Evolutionary conservation across 129 eudicot genomes (phyloP).

Genomic region (Chrysanthemum makinoi): DNA sequence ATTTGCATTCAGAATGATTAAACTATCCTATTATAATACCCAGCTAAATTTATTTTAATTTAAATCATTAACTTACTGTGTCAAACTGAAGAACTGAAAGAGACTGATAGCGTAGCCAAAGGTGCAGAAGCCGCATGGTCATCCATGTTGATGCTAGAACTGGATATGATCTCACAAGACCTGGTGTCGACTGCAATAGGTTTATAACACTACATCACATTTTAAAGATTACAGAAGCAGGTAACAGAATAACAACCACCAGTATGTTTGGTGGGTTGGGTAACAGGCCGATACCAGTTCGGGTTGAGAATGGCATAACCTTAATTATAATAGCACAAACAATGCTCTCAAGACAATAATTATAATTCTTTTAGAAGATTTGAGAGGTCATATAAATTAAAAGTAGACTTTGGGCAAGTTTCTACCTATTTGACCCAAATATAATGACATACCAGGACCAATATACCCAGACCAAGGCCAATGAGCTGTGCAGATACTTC

Average conservation of each 20-base stretch:
- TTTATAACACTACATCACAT: slow-evolving; percentile 11
- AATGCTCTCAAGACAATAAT: background rate
- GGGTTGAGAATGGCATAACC: background rate
- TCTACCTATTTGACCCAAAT: background rate
- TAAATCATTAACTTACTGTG: slow-evolving; percentile 51
- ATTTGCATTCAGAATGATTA: no score
- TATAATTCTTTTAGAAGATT: background rate
- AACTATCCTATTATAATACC: background rate
- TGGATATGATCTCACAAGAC: slow-evolving; percentile 64
- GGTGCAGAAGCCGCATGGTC: slow-evolving; percentile 81
- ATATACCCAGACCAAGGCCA: slow-evolving; percentile 89
- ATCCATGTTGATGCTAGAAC: slow-evolving; percentile 72
- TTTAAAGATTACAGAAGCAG: background rate
- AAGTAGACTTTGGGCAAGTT: background rate
- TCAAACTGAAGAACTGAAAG: slow-evolving; percentile 81
- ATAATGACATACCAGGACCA: slow-evolving; percentile 54
- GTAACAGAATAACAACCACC: background rate
- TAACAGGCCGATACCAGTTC: background rate
- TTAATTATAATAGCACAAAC: background rate
- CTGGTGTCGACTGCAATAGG: slow-evolving; percentile 71
- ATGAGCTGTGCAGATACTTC: slow-evolving; percentile 97
- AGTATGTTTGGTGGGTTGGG: background rate
- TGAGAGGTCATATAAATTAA: slow-evolving; percentile 7
- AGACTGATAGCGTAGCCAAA: slow-evolving; percentile 88
- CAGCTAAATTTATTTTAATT: background rate